phyloP scores from a whole-genome alignment of 768 basidiomycete species.

The Termitomyces sp. region DNA sequence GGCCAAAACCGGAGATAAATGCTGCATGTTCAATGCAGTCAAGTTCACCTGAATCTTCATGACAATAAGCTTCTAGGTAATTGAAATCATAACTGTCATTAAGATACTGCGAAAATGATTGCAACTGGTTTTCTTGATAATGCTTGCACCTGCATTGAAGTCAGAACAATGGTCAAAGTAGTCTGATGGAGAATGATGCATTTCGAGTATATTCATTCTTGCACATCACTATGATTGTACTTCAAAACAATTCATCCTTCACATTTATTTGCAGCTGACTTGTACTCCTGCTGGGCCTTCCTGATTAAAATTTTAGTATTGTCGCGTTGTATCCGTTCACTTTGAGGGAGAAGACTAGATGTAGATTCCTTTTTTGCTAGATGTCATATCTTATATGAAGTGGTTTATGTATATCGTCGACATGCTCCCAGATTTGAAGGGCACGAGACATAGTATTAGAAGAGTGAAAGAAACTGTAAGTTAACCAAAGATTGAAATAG shows the following conservation, averaged over 20 bases:
- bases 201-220: background rate
- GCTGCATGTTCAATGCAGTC: slow-evolving; percentile 9
- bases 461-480: background rate
- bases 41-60: slow-evolving; percentile 15
- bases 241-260: background rate
- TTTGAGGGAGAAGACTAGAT: background rate
- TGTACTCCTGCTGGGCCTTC: background rate
- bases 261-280: background rate
- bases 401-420: background rate
- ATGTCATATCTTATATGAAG: no score
- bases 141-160: slow-evolving; percentile 4
- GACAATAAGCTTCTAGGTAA: slow-evolving; percentile 8
- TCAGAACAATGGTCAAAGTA: no score
- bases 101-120: background rate
- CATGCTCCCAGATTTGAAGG: background rate
- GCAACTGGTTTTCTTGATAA: background rate
- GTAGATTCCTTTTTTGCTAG: background rate
- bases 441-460: background rate
- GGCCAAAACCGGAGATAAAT: slow-evolving; percentile 12
- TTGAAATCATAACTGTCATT: slow-evolving; percentile 11
- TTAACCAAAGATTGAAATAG: background rate
- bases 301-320: background rate
- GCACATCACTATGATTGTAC: background rate
- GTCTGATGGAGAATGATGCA: background rate
- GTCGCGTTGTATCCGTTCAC: background rate